Evolutionary conservation across 768 basidiomycete species (phyloP).

Genomic region (Termitomyces sp.): DNA sequence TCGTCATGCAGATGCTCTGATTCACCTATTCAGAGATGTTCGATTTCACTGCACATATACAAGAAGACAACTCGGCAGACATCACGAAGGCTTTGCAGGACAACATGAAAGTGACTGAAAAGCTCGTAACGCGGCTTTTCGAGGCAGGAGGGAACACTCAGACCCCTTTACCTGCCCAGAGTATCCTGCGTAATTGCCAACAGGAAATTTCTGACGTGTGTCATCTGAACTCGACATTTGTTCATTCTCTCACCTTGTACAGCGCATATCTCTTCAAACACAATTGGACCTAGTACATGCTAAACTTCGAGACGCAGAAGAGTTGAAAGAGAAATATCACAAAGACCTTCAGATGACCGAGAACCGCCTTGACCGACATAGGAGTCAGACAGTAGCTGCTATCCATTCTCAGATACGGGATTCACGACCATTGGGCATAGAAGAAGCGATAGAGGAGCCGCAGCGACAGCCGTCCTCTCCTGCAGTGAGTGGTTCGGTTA

Average conservation of each 20-base stretch:
- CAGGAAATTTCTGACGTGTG: conserved; percentile 56
- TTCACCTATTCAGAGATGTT: conserved; percentile 32
- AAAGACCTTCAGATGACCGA: conserved; percentile 50
- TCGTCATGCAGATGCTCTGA: conserved; percentile 1
- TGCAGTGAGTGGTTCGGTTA: conserved; percentile 65
- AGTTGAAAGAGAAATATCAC: conserved; percentile 42
- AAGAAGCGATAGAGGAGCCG: conserved; percentile 40
- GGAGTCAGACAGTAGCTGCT: conserved; percentile 47
- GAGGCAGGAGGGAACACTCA: conserved; percentile 32
- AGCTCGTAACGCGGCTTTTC: conserved; percentile 54
- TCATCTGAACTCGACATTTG: conserved; percentile 1
- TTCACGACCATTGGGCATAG: conserved; percentile 21
- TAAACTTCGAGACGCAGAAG: conserved; percentile 44
- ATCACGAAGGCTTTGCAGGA: conserved; percentile 42
- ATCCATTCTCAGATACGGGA: conserved; percentile 32
- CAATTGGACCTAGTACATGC: conserved; percentile 46
- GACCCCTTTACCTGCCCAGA: conserved; percentile 27
- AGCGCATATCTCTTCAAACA: conserved; percentile 57
- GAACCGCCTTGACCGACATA: conserved; percentile 55
- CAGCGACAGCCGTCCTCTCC: conserved; percentile 54
- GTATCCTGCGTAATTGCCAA: conserved; percentile 41
- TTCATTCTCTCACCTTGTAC: conserved; percentile 7
- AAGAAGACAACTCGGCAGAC: conserved; percentile 29
- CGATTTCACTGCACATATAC: conserved; percentile 36
- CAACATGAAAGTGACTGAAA: conserved; percentile 52